phyloP scores from a whole-genome alignment of 1,139 yeast genomes.

The Candida albicans region DNA sequence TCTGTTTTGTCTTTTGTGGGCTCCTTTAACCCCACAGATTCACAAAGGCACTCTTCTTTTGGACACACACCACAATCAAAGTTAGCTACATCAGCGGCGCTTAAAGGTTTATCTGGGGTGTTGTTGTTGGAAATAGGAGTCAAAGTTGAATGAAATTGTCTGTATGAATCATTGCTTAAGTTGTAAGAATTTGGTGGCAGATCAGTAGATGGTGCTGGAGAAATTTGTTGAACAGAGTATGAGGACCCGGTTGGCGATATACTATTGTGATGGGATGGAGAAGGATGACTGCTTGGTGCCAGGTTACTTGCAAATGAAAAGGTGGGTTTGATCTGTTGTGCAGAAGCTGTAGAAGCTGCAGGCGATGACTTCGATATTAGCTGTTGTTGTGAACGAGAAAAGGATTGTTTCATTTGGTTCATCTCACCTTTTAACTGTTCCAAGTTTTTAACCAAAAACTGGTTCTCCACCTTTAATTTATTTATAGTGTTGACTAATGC shows the following conservation, averaged over 20 bases:
- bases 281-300: constrained; percentile 9
- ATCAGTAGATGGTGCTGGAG: constrained; percentile 58
- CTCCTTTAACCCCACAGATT: constrained; percentile 55
- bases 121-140: constrained; percentile 19
- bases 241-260: constrained; percentile 35
- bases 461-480: constrained; percentile 42
- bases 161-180: neutral
- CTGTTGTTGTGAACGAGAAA: constrained; percentile 8
- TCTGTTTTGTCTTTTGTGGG: constrained; percentile 7
- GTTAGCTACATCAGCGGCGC: constrained; percentile 13
- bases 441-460: constrained; percentile 33
- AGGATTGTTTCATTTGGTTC: constrained; percentile 16
- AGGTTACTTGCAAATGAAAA: constrained; percentile 2
- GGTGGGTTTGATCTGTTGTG: constrained; percentile 6
- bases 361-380: constrained; percentile 1
- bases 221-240: constrained; percentile 47
- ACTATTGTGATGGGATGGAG: constrained; percentile 14
- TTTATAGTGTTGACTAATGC: constrained; percentile 53
- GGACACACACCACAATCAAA: constrained; percentile 66
- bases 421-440: constrained; percentile 36
- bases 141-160: constrained; percentile 8
- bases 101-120: constrained; percentile 3
- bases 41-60: constrained; percentile 73
- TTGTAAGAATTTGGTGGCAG: constrained; percentile 31
- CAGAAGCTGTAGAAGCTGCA: neutral